Evolutionary conservation across 495 filamentous ascomycete genomes (phyloP).

Genomic region (Lentithecium fluviatile): DNA sequence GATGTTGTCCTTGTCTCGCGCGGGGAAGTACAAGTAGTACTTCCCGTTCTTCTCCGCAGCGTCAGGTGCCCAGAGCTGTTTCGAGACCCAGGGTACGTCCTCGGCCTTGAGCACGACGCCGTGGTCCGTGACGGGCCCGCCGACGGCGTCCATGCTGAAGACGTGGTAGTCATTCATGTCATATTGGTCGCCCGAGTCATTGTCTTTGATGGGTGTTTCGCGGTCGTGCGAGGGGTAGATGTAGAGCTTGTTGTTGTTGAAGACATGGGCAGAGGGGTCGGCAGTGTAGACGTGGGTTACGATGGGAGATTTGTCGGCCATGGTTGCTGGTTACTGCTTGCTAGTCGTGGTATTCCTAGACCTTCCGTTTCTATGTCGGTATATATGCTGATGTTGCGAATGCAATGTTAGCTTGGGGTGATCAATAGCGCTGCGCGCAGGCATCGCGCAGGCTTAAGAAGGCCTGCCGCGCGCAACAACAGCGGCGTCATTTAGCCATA

Average conservation of each 20-base stretch:
- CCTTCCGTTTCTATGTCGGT: background rate
- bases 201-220: slow-evolving; percentile 60
- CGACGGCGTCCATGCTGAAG: slow-evolving; percentile 53
- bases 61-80: slow-evolving; percentile 67
- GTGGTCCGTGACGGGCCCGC: slow-evolving; percentile 57
- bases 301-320: slow-evolving; percentile 42
- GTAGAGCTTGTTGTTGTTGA: slow-evolving; percentile 59
- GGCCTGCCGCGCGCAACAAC: slow-evolving; percentile 6
- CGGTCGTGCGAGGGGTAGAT: slow-evolving; percentile 68
- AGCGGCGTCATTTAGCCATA: slow-evolving; percentile 24
- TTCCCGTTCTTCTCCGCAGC: slow-evolving; percentile 58
- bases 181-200: slow-evolving; percentile 81
- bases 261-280: slow-evolving; percentile 66
- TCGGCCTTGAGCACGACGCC: slow-evolving; percentile 53
- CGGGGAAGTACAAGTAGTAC: slow-evolving; percentile 66
- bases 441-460: slow-evolving; percentile 10
- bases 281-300: slow-evolving; percentile 69
- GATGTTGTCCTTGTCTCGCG: slow-evolving; percentile 55
- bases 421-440: background rate
- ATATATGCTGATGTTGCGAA: background rate
- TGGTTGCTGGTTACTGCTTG: too few species aligned
- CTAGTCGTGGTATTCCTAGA: background rate
- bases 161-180: slow-evolving; percentile 75
- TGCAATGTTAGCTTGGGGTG: background rate
- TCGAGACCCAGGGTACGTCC: slow-evolving; percentile 62